Base-by-base conservation (phyloP, 768 basidiomycete genomes). In the Postia placenta region DNA sequence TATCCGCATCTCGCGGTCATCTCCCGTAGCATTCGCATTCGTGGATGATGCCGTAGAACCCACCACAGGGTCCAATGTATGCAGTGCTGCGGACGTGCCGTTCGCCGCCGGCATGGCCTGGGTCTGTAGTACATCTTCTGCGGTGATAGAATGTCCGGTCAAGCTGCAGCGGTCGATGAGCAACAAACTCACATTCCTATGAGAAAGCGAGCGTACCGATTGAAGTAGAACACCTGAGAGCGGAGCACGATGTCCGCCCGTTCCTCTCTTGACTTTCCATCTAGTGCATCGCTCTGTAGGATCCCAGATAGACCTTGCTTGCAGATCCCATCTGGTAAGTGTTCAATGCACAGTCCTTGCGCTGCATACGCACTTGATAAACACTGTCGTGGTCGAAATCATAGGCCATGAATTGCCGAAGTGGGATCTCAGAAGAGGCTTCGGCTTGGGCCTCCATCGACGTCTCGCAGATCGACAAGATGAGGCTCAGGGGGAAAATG, bases 161-260 rank as follows among this genome's bases (percentile, higher is more conserved):
- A 61, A 60, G 56, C 51, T 81, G 74, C 4, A 17, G 25, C 33
- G 20, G 22, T 35, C 28, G 7, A 14, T 42, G 19, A n/a, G 22
- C 6, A 2, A 30, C 42, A 6, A 35, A 30, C 25, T 7, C 14
- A 35, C 38, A 11, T 39, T 6, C 19, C 38, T 19, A 22, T 24
- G 2, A 19, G 3, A 11, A 25, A 20, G 30, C 11, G 20, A 20
- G 23, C 67, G 47, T 49, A 79, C 81, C 68, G 69, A 65, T 86
- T 88, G 64, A 87, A 89, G 66, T 86, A 89, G 60, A 85, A 89
- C 0, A 87, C 72, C 15, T 77, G 71, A 1, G 79, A 78, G 33
- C 73, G 73, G 9, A 76, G 71, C 27, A 81, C 50, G 25, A 78
- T 65, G 22, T 79, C 74, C 12, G 75, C 73, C 48, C 58, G 65